A percentile compares a stretch with the other conserved stretches of the same genome.
Evolutionary conservation across 495 filamentous ascomycete species (phyloP).

Genomic region (Rostrohypoxylon terebratum): DNA sequence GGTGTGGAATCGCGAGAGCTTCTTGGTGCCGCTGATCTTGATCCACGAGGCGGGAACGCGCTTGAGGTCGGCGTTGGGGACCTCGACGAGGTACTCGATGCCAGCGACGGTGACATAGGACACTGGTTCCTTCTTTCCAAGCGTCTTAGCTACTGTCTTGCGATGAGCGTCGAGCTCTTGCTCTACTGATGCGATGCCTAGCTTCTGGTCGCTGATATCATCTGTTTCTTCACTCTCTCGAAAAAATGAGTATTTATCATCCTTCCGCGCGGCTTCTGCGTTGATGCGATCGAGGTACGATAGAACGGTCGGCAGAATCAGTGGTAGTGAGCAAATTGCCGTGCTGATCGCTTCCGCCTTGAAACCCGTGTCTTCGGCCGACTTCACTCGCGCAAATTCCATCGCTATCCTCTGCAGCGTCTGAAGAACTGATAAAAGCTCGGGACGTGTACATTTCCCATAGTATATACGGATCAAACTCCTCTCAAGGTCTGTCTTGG

Average conservation of each 20-base stretch:
- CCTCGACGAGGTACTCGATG: conserved; percentile 94
- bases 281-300: conserved; percentile 88
- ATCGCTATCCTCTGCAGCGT: conserved; percentile 82
- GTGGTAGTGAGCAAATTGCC: conserved; percentile 80
- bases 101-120: conserved; percentile 84
- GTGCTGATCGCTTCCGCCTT: conserved; percentile 74
- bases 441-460: conserved; percentile 90
- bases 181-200: conserved; percentile 93
- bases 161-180: conserved; percentile 85
- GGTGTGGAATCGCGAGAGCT: conserved; percentile 91
- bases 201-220: conserved; percentile 83
- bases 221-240: conserved; percentile 86
- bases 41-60: conserved; percentile 92
- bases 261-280: conserved; percentile 79
- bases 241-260: conserved; percentile 97
- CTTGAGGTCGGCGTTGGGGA: conserved; percentile 82
- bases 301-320: conserved; percentile 75
- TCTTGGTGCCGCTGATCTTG: conserved; percentile 95
- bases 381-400: conserved; percentile 75
- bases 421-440: conserved; percentile 86
- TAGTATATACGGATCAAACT: conserved; percentile 97
- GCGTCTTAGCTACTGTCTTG: conserved; percentile 72
- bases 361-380: conserved; percentile 77
- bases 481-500: conserved; percentile 87
- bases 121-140: conserved; percentile 75